Percentiles rank a stretch among this genome's conserved stretches.
Conservation (phyloP, 2,329 filamentous ascomycete genomes). For the Phyllosticta ampelicida region DNA sequence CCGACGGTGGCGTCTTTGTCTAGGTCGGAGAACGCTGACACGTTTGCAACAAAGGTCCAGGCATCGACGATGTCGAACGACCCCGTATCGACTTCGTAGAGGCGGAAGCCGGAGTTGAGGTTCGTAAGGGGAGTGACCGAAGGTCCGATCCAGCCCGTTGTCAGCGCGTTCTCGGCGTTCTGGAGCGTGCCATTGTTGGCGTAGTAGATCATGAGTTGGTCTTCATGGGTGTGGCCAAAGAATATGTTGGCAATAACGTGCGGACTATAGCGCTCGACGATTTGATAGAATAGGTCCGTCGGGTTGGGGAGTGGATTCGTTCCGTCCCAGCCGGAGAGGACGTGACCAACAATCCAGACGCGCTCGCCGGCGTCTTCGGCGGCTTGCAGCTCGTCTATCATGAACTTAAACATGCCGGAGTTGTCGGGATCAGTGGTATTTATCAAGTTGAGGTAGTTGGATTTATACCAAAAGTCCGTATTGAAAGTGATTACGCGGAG, state of each 20-base stretch:
- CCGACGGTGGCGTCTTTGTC: slow-evolving; percentile 23
- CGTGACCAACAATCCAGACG: slow-evolving; percentile 46
- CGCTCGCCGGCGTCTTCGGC: slow-evolving; percentile 43
- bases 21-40: slow-evolving; percentile 34
- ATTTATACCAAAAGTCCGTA: slow-evolving; percentile 39
- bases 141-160: slow-evolving; percentile 42
- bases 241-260: slow-evolving; percentile 46
- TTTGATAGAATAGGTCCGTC: slow-evolving; percentile 44
- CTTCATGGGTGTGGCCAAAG: slow-evolving; percentile 47
- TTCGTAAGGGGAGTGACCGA: slow-evolving; percentile 44
- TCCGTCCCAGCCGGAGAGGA: slow-evolving; percentile 47
- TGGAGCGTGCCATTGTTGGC: slow-evolving; percentile 40
- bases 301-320: slow-evolving; percentile 44
- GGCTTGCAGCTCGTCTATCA: slow-evolving; percentile 42
- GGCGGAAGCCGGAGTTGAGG: slow-evolving; percentile 42
- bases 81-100: slow-evolving; percentile 46
- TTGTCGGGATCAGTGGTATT: slow-evolving; percentile 42
- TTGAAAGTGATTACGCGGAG: slow-evolving; percentile 44
- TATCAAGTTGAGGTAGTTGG: slow-evolving; percentile 41
- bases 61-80: slow-evolving; percentile 44
- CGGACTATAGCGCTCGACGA: slow-evolving; percentile 43
- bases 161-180: slow-evolving; percentile 33
- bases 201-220: slow-evolving; percentile 45
- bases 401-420: slow-evolving; percentile 38
- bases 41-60: slow-evolving; percentile 44